Evolutionary conservation across 148 eudicot genomes (phyloP).

Genomic region (Chenopodium berlandieri): DNA sequence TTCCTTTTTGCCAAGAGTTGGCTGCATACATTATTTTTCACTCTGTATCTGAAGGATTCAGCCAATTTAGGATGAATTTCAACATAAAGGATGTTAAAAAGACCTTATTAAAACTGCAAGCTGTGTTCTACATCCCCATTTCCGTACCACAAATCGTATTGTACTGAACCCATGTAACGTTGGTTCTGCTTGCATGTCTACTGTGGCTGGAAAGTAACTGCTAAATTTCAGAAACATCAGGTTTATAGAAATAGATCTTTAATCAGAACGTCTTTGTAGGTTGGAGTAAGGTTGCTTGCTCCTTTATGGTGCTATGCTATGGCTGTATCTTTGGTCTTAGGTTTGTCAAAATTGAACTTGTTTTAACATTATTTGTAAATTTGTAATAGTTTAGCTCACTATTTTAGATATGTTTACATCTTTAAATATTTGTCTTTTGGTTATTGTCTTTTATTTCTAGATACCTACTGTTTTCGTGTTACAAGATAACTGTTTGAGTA

Average conservation of each 20-base stretch:
- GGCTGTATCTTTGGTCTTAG: neutral
- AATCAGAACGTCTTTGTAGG: neutral
- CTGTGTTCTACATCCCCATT: too few relatives aligned
- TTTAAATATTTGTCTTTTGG: neutral
- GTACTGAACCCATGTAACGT: too few relatives aligned
- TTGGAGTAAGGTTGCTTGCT: neutral
- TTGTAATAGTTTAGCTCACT: neutral
- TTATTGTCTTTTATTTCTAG: neutral
- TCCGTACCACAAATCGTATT: too few relatives aligned
- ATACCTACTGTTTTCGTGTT: neutral
- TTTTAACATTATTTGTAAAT: too few relatives aligned
- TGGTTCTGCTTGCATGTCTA: neutral
- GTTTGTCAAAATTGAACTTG: too few relatives aligned
- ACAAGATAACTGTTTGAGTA: neutral
- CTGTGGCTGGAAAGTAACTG: too few relatives aligned
- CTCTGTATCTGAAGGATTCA: too few relatives aligned
- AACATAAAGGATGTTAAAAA: too few relatives aligned
- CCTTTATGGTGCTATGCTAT: neutral
- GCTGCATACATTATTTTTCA: too few relatives aligned
- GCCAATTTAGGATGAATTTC: too few relatives aligned
- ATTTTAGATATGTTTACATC: neutral
- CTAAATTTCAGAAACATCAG: neutral
- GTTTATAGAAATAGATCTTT: neutral
- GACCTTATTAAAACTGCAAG: too few relatives aligned
- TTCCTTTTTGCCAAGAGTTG: too few relatives aligned